phyloP scores from a whole-genome alignment of 148 eudicot genomes.

The Euryodendron excelsum region DNA sequence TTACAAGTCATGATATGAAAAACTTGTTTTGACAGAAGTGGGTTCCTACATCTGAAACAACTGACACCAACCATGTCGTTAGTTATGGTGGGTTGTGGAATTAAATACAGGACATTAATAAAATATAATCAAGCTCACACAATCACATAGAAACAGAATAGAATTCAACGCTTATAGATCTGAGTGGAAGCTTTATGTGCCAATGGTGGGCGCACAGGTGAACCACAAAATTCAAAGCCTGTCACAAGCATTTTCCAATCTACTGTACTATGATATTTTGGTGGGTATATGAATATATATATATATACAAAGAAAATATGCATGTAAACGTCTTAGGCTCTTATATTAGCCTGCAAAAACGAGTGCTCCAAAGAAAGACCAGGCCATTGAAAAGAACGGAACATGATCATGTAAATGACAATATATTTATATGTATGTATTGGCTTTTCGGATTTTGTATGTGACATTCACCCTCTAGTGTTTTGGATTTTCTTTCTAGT shows the following conservation, averaged over 20 bases:
- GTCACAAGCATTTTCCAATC: neutral
- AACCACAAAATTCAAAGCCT: neutral
- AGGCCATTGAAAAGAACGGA: no score
- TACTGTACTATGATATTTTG: no score
- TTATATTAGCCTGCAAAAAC: no score
- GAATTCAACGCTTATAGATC: slow-evolving; percentile 14
- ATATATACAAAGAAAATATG: no score
- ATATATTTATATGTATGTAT: no score
- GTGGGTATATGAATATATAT: no score
- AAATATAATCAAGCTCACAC: neutral
- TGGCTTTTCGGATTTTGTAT: no score
- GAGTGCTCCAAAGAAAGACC: no score
- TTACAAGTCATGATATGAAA: no score
- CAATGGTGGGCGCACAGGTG: neutral
- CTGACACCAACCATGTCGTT: slow-evolving; percentile 24
- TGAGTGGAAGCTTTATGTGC: neutral
- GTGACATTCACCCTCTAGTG: neutral
- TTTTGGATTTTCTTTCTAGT: neutral
- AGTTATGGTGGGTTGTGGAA: slow-evolving; percentile 21
- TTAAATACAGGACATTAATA: no score
- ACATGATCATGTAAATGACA: no score
- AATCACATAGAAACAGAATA: slow-evolving; percentile 11
- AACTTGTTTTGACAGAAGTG: neutral
- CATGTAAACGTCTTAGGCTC: no score
- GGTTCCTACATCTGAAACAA: slow-evolving; percentile 15